phyloP scores from a whole-genome alignment of 1,284 basidiomycete genomes.

The Polyporus tsugae region DNA sequence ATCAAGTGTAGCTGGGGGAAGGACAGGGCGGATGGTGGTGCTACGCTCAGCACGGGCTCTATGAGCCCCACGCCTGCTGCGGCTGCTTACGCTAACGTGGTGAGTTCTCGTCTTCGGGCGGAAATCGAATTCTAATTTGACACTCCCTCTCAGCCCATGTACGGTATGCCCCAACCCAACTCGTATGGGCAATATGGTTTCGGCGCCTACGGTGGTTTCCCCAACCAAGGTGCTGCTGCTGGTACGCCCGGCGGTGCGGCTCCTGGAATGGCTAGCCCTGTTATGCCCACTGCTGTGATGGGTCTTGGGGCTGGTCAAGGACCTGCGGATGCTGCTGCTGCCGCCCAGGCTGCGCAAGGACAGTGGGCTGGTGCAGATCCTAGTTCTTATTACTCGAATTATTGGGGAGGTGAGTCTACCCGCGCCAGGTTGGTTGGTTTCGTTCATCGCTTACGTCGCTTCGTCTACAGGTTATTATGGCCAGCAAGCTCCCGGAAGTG shows the following conservation, averaged over 20 bases:
- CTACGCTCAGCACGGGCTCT: conserved; percentile 57
- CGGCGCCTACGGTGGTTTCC: conserved; percentile 76
- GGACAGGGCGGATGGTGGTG: conserved; percentile 77
- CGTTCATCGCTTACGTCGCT: conserved; percentile 11
- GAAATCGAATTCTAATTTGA: not conserved
- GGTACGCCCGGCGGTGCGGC: conserved; percentile 69
- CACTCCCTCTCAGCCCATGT: conserved; percentile 70
- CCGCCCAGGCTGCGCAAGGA: conserved; percentile 65
- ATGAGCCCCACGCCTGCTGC: conserved; percentile 74
- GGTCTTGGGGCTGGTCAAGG: conserved; percentile 63
- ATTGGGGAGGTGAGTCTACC: conserved; percentile 77
- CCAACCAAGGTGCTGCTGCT: conserved; percentile 64
- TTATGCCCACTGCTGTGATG: conserved; percentile 59
- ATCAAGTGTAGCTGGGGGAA: conserved; percentile 99
- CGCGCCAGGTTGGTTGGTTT: not conserved
- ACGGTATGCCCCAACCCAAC: conserved; percentile 84
- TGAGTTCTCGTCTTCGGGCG: conserved; percentile 43
- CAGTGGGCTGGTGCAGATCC: conserved; percentile 78
- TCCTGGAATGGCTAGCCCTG: conserved; percentile 74
- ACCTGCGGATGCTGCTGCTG: conserved; percentile 58
- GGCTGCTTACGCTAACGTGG: conserved; percentile 78
- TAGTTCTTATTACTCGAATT: conserved; percentile 80
- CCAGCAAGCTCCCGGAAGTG: conserved; percentile 68
- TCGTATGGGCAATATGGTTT: conserved; percentile 85
- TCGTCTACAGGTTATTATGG: conserved; percentile 72